Base-by-base conservation (phyloP, 306 rosid species). In the Carpinus viminea region DNA sequence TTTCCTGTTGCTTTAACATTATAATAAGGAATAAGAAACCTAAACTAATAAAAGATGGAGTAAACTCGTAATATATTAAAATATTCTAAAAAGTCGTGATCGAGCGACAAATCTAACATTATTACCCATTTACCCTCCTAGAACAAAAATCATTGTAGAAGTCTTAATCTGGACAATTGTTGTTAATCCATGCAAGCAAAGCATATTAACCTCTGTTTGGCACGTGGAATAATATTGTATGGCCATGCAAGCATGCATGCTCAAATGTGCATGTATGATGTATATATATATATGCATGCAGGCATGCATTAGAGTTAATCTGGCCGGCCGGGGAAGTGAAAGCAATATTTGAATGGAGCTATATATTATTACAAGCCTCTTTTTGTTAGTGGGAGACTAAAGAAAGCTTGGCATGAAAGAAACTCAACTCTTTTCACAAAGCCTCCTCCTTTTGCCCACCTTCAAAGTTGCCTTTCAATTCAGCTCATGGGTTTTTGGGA, bases 381-480 rank as follows among this genome's bases (percentile, higher is more conserved):
- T 10, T 12, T 60, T 50, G 68, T 8, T 21, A 54, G 45, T n/a
- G 71, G 72, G 46, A 61, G 21, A 57, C 24, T 53, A 20, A 70
- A 34, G 86, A 68, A 83, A 76, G 68, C 87, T 79, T 83, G 55
- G 61, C 84, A 56, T 48, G 31, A 72, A 83, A 79, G 73, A 72
- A 81, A 76, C 15, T 47, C 16, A 53, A 20, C 18, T 69, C 18
- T 69, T 74, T 74, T 60, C 68, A n/a, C 57, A 72, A 61, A 78
- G 56, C 78, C 57, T 69, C 26, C 83, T 78, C 26, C 26, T 24
- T 24, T 24, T 24, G 26, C 26, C 76, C 50, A 43, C 77, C 47
- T 56, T 80, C 75, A 24, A 24, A 17, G 51, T 28, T 5, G 21
- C 10, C 17, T 26, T n/a, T 28, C 45, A 1, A 5, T 5, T 9